Percentiles rank a stretch among this genome's conserved stretches.
Conservation (phyloP, 2,329 filamentous ascomycete species). For the Cryphonectria carpinicola region DNA sequence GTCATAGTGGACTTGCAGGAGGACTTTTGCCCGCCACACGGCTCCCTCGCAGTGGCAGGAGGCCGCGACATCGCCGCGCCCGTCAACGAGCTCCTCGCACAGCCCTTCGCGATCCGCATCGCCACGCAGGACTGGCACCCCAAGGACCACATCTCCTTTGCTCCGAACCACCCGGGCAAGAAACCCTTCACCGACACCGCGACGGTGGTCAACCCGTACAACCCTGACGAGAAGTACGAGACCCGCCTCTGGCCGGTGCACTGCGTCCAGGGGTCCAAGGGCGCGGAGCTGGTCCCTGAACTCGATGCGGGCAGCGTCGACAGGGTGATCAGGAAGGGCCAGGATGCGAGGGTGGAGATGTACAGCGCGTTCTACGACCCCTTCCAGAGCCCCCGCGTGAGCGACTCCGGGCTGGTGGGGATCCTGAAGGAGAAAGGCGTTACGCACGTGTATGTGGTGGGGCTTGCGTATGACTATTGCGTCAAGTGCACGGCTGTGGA, state of each 20-base stretch:
- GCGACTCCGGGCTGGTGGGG: slow-evolving; percentile 65
- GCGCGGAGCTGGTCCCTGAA: slow-evolving; percentile 74
- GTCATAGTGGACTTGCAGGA: slow-evolving; percentile 89
- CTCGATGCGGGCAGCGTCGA: slow-evolving; percentile 67
- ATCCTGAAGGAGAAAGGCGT: slow-evolving; percentile 61
- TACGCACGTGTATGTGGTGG: slow-evolving; percentile 83
- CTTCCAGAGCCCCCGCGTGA: slow-evolving; percentile 64
- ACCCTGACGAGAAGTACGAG: slow-evolving; percentile 64
- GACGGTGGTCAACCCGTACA: slow-evolving; percentile 68
- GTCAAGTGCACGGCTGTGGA: slow-evolving; percentile 82
- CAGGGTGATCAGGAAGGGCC: slow-evolving; percentile 76
- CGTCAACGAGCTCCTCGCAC: slow-evolving; percentile 74
- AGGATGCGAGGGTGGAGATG: slow-evolving; percentile 78
- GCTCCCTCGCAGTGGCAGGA: slow-evolving; percentile 78
- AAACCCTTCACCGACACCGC: slow-evolving; percentile 68
- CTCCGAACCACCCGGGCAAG: slow-evolving; percentile 72
- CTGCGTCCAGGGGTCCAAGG: slow-evolving; percentile 76
- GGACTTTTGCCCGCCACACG: slow-evolving; percentile 89
- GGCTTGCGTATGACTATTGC: slow-evolving; percentile 88
- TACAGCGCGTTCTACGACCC: slow-evolving; percentile 90
- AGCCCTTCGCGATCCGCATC: slow-evolving; percentile 74
- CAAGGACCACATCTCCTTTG: slow-evolving; percentile 82
- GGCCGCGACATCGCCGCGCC: slow-evolving; percentile 71
- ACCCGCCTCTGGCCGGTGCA: slow-evolving; percentile 87
- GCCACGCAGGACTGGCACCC: slow-evolving; percentile 97